Base-by-base conservation (phyloP, 164 flowering plant species). In the Tinospora cordifolia region DNA sequence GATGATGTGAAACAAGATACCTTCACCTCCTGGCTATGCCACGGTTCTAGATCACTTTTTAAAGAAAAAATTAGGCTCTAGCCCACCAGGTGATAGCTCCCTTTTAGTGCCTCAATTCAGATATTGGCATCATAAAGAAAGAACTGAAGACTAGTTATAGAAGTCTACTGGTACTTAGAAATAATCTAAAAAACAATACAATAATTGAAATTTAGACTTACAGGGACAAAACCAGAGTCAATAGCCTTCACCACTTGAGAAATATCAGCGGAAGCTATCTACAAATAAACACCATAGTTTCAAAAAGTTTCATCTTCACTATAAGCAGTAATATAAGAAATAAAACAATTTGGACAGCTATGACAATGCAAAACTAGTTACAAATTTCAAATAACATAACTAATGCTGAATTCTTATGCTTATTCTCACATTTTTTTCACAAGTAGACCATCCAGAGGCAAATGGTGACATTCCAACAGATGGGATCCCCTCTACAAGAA, bases 391-490 rank as follows among this genome's bases (percentile, higher is more conserved):
- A 30, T 30, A 30, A 30, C 4, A 4, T 30, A 30, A 30, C 36
- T 30, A 30, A 30, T 30, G 36, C 2, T 4, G 36, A 30, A 30
- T 30, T 54, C 14, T 26, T 70, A 26, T 36, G 75, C 66, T 75
- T 19, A 4, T 44, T 71, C 90, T 87, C 64, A 94, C 97, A 81
- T 87, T 87, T 89, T 88, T 87, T 73, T 80, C 72, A 74, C 83
- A 71, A 65, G 99, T 94, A 70, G 90, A 82, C 99, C 99, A 94
- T 78, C 99, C 99, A 81, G 91, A 88, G 71, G 99, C 80, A 89
- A 88, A 90, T 67, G 99, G 99, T 75, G 98, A 85, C 87, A 94
- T 83, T 75, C 97, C 99, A 76, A 88, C 65, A 21, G 99, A 88
- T 65, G 99, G 98, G 73, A 94, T 84, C 71, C 98, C 97, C 85